Conservation (phyloP, 2,329 filamentous ascomycete genomes). For the Ophiostoma australiae region DNA sequence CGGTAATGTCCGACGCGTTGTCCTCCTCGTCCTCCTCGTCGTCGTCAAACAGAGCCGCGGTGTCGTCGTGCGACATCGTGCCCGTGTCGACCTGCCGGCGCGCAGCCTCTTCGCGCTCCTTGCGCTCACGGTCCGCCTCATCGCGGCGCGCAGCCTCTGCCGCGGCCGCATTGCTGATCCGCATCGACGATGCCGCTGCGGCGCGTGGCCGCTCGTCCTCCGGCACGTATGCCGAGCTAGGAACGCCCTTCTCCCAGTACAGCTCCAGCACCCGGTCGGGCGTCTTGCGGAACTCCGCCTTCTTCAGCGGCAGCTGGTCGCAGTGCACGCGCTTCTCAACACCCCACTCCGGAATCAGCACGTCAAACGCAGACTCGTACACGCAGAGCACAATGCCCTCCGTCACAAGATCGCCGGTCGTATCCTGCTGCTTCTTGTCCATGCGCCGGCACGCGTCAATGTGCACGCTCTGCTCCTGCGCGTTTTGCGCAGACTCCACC, state of each 20-base stretch:
- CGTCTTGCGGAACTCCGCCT: constrained; percentile 98
- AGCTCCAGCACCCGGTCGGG: constrained; percentile 80
- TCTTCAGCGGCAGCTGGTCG: constrained; percentile 94
- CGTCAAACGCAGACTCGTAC: constrained; percentile 97
- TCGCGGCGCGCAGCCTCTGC: constrained; percentile 71
- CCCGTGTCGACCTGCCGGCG: constrained; percentile 92
- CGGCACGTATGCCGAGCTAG: constrained; percentile 90
- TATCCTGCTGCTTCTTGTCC: constrained; percentile 83
- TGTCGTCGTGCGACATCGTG: constrained; percentile 87
- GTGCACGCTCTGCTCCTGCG: constrained; percentile 97
- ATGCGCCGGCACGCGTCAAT: constrained; percentile 95
- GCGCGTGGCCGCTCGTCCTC: constrained; percentile 94
- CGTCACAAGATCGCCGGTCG: constrained; percentile 85
- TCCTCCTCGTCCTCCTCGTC: constrained; percentile 94
- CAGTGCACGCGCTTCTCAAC: constrained; percentile 99
- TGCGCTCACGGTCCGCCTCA: constrained; percentile 71
- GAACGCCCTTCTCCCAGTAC: constrained; percentile 99
- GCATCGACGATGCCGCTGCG: constrained; percentile 55
- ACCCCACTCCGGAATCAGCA: constrained; percentile 95
- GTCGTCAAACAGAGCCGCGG: constrained; percentile 92
- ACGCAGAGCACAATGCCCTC: constrained; percentile 96
- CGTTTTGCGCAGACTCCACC: constrained; percentile 96
- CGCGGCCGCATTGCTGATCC: constrained; percentile 68
- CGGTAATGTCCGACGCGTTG: constrained; percentile 80
- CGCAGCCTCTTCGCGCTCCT: constrained; percentile 84